phyloP scores from a whole-genome alignment of 1,139 yeast species.

The Yamadazyma triangularis region DNA sequence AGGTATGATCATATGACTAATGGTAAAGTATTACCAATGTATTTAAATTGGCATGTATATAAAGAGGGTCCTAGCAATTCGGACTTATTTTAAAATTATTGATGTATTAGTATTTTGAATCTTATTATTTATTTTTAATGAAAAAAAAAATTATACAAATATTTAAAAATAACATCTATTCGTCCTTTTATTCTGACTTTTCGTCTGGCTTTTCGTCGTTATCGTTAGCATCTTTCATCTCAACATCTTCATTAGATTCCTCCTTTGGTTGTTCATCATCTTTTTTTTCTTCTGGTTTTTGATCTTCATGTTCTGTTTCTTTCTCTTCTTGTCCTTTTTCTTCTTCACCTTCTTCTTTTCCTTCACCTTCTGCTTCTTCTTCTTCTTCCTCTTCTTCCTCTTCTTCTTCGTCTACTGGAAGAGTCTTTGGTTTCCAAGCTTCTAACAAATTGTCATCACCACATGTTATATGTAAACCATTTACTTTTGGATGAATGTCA shows the following conservation, averaged over 20 bases:
- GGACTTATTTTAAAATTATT: slow-evolving; percentile 2
- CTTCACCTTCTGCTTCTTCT: slow-evolving; percentile 23
- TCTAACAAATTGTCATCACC: slow-evolving; percentile 54
- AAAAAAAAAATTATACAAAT: too few relatives aligned
- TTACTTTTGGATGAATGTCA: slow-evolving; percentile 45
- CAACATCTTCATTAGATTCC: slow-evolving; percentile 2
- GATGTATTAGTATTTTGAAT: too few relatives aligned
- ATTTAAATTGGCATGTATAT: slow-evolving; percentile 13
- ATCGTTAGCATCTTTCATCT: slow-evolving; percentile 11
- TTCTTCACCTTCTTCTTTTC: slow-evolving; percentile 6
- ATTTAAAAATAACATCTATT: background rate
- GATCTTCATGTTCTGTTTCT: background rate
- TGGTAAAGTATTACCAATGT: slow-evolving; percentile 4
- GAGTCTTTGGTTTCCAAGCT: slow-evolving; percentile 49
- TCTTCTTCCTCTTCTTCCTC: slow-evolving; percentile 28
- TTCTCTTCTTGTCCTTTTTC: background rate
- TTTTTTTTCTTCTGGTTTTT: background rate
- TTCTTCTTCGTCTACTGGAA: slow-evolving; percentile 39
- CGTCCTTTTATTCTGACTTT: slow-evolving; percentile 1
- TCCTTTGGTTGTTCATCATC: background rate
- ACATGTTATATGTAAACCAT: slow-evolving; percentile 38
- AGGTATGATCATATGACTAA: slow-evolving; percentile 5
- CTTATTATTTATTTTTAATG: background rate
- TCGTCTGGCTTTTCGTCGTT: slow-evolving; percentile 3
- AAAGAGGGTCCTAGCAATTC: slow-evolving; percentile 9